A percentile compares a stretch with the other conserved stretches of the same genome.
Evolutionary conservation across 2,329 filamentous ascomycete genomes (phyloP).

Genomic region (Proliferodiscus dingleyae): DNA sequence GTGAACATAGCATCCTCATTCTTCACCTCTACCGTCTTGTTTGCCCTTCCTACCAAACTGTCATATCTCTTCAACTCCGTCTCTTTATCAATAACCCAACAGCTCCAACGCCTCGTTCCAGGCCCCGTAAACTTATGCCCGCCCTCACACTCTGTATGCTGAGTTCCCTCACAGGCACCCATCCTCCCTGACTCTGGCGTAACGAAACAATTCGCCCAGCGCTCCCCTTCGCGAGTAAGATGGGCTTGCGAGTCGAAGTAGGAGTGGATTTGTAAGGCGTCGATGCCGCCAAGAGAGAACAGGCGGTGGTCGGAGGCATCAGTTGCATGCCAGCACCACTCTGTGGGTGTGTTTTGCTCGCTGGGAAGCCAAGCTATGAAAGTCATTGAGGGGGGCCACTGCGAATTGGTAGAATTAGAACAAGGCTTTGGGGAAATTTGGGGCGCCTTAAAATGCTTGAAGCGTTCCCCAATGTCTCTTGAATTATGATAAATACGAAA

Average conservation of each 20-base stretch:
- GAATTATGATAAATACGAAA: too few species aligned
- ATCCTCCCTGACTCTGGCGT: conserved; percentile 24
- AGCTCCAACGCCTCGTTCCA: conserved; percentile 23
- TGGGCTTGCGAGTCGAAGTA: conserved; percentile 23
- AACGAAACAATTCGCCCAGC: conserved; percentile 23
- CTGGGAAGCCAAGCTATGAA: conserved; percentile 25
- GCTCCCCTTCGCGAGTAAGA: conserved; percentile 19
- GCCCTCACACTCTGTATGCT: conserved; percentile 15
- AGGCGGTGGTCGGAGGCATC: conserved; percentile 14
- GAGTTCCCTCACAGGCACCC: conserved; percentile 17
- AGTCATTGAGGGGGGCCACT: conserved; percentile 26
- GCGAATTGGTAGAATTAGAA: too few species aligned
- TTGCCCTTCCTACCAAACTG: background rate
- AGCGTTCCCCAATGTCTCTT: too few species aligned
- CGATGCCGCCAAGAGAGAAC: conserved; percentile 20
- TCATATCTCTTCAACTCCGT: conserved; percentile 4
- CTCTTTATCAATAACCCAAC: conserved; percentile 10
- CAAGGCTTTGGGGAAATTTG: too few species aligned
- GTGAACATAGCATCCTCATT: background rate
- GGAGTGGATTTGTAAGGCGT: conserved; percentile 20
- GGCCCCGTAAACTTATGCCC: conserved; percentile 21
- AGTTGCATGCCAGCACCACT: conserved; percentile 24
- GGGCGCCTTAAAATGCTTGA: too few species aligned
- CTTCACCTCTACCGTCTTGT: background rate
- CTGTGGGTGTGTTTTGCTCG: conserved; percentile 9